phyloP scores from a whole-genome alignment of 352 stramenopile genomes.

The Phytophthora vignae region DNA sequence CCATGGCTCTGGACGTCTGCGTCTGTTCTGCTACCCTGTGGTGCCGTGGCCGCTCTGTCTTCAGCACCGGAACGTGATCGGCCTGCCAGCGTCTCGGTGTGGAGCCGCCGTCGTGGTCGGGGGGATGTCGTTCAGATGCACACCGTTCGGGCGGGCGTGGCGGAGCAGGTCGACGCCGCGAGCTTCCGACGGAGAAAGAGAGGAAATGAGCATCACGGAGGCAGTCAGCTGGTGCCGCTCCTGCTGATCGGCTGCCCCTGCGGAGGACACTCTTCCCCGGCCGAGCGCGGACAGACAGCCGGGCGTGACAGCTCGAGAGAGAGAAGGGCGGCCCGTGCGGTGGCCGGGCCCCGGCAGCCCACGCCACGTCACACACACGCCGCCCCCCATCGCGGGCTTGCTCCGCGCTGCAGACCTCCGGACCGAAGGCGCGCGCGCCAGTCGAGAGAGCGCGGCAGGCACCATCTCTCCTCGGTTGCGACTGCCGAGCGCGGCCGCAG shows the following conservation, averaged over 20 bases:
- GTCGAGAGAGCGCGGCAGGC: constrained; percentile 20
- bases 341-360: constrained; percentile 9
- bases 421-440: constrained; percentile 20
- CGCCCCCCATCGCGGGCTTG: constrained; percentile 25
- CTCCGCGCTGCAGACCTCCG: constrained; percentile 24
- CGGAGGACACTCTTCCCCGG: constrained; percentile 39
- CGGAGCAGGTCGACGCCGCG: constrained; percentile 8
- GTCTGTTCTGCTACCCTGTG: constrained; percentile 27
- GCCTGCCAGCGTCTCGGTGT: not conserved
- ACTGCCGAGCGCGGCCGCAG: constrained; percentile 14
- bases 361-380: constrained; percentile 38
- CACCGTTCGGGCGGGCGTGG: constrained; percentile 6
- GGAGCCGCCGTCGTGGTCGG: not conserved
- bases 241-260: constrained; percentile 33
- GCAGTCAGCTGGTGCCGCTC: constrained; percentile 48
- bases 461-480: constrained; percentile 24
- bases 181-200: constrained; percentile 43
- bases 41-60: constrained; percentile 5
- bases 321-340: constrained; percentile 18
- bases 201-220: constrained; percentile 47
- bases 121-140: not conserved
- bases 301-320: constrained; percentile 32
- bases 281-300: constrained; percentile 30
- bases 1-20: constrained; percentile 30
- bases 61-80: constrained; percentile 22